Conservation (phyloP, 2,329 filamentous ascomycete genomes). For the Helotiales sp. region DNA sequence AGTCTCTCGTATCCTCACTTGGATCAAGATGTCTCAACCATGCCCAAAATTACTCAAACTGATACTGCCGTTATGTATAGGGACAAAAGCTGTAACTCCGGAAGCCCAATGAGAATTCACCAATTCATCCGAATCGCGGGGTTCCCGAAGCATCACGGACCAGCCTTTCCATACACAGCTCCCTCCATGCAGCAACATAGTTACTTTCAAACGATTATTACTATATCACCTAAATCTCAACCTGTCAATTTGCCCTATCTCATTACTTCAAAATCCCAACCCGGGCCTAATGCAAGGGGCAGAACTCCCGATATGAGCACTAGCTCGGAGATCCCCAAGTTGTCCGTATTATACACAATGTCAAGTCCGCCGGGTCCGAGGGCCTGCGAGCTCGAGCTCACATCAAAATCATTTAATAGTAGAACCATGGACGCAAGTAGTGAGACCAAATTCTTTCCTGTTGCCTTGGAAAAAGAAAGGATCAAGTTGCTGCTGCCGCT, state of each 20-base stretch:
- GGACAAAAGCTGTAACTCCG: not conserved
- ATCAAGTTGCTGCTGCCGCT: not conserved
- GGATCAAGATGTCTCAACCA: too few relatives aligned
- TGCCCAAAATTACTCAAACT: not conserved
- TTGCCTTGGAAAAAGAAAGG: conserved; percentile 1
- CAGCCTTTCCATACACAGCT: not conserved
- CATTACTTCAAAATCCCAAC: not conserved
- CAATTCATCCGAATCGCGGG: conserved; percentile 1
- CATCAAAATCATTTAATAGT: not conserved
- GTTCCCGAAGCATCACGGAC: not conserved
- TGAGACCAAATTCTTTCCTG: not conserved
- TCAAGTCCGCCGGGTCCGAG: conserved; percentile 6
- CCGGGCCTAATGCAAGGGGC: not conserved
- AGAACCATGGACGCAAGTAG: not conserved
- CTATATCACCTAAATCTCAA: not conserved
- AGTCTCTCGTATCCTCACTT: too few relatives aligned
- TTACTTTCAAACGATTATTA: not conserved
- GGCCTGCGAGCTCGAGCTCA: not conserved
- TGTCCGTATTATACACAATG: not conserved
- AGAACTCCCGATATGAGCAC: not conserved
- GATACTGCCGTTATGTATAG: not conserved
- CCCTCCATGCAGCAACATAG: not conserved
- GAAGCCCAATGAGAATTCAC: not conserved
- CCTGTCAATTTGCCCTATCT: not conserved
- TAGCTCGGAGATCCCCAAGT: conserved; percentile 15